Percentiles rank a stretch among this genome's conserved stretches.
These are phyloP conservation scores for Pseudocercospora fijiensis DNA, from an alignment of 2,329 filamentous ascomycete species.

Conservation along the genomic window DNA sequence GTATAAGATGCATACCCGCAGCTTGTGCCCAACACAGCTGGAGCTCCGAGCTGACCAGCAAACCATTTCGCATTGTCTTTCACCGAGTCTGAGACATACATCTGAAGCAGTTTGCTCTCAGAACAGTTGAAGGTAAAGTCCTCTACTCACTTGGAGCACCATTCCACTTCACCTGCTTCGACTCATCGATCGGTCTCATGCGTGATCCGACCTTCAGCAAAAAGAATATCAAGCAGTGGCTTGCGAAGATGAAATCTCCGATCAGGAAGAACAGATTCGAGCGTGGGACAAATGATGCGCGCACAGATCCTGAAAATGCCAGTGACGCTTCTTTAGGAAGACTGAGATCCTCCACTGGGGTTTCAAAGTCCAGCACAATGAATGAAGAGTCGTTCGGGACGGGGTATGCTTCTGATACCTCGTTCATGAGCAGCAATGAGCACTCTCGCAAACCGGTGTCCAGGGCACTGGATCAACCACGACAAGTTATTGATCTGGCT, in stretches of 20 bases:
- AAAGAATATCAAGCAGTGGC: neutral
- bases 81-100: neutral
- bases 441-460: neutral
- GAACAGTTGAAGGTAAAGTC: neutral
- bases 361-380: neutral
- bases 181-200: neutral
- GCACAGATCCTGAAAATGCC: neutral
- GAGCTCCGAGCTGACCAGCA: neutral
- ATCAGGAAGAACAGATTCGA: slow-evolving; percentile 1
- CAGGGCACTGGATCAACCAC: neutral
- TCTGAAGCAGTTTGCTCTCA: neutral
- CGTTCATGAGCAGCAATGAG: neutral
- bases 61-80: neutral
- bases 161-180: neutral
- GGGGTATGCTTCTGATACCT: neutral
- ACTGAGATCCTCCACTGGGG: neutral
- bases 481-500: neutral
- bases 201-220: neutral
- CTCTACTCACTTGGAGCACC: neutral
- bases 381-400: neutral
- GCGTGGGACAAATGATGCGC: neutral
- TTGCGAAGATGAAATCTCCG: neutral
- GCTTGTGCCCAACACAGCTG: neutral
- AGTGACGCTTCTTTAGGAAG: neutral
- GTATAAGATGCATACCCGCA: neutral